Evolutionary conservation across 805 yeast species (phyloP), one percentile per base, ranked within the genome.

Genomic region (Metschnikowia matae): DNA sequence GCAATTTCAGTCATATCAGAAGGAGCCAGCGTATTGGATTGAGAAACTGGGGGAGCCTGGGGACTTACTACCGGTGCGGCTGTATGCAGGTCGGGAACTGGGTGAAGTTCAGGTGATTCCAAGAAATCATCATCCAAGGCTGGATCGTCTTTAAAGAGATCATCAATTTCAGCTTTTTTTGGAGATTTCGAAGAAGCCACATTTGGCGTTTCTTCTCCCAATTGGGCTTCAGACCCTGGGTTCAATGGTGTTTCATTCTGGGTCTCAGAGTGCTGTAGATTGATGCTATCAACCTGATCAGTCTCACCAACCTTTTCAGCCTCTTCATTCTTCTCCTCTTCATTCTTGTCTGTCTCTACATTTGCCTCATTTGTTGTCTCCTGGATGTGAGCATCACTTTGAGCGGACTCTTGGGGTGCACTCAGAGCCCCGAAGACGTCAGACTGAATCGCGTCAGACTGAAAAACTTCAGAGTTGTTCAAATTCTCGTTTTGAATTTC

Each of bases 81-180:
- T 7, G 7, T n/a, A 39, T 39, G 42, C 42, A 39, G 42, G 20
- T 39, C 42, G 14, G 31, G 31, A 11, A 17, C 39, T 6, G 46
- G 17, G 8, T n/a, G 32, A 18, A 43, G 18, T 34, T 43, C 32
- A 20, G 46, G 46, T 7, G 46, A 43, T 4, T 43, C 46, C 38
- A 43, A 34, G 32, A 43, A 43, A 31, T 43, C 46, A 13, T 43
- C 46, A 17, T 43, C 46, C 33, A 43, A 43, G 11, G 14, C 31
- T 14, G 38, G 39, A 20, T 43, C 46, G n/a, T 43, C 40, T 23
- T 13, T 43, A 15, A 43, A 43, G 17, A 41, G 45, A 18, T 41
- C 13, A 4, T 41, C 37, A 5, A 31, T 32, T 7, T n/a, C 21
- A 15, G 7, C 7, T 35, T 17, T 21, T n/a, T 39, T 26, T n/a